These are phyloP conservation scores for Cytospora schulzeri DNA, from an alignment of 2,329 filamentous ascomycete genomes.

Conservation along the genomic window DNA sequence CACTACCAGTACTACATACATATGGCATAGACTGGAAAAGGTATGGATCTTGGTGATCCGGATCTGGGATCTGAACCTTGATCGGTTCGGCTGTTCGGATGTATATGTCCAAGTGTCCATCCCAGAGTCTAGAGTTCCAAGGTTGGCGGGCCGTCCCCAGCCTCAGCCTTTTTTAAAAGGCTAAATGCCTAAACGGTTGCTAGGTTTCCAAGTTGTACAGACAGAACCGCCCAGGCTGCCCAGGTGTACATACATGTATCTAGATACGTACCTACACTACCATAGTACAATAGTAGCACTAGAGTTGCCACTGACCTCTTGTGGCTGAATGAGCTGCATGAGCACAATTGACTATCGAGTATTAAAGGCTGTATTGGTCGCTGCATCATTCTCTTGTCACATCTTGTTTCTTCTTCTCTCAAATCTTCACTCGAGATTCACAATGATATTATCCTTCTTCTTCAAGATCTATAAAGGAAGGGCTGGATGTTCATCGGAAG, in stretches of 20 bases:
- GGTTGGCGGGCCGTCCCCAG: not conserved
- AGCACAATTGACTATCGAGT: not conserved
- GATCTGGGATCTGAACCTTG: not conserved
- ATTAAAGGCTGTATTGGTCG: slow-evolving; percentile 12
- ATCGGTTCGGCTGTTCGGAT: not conserved
- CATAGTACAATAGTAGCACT: not conserved
- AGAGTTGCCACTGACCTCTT: not conserved
- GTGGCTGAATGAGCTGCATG: slow-evolving; percentile 10
- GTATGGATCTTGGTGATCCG: not conserved
- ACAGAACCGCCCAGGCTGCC: not conserved
- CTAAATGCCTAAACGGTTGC: not conserved
- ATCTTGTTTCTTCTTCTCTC: slow-evolving; percentile 5
- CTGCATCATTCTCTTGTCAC: not conserved
- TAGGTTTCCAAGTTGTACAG: not conserved
- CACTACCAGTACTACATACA: not conserved
- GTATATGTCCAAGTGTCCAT: not conserved
- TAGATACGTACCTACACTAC: not conserved
- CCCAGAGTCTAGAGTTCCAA: not conserved
- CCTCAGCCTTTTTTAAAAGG: not conserved
- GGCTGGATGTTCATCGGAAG: not conserved
- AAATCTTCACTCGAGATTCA: slow-evolving; percentile 6
- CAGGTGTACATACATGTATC: not conserved
- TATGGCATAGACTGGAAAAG: not conserved
- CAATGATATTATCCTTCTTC: slow-evolving; percentile 2
- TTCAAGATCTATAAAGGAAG: not conserved